These are phyloP conservation scores for Lepiota venenata DNA, from an alignment of 768 basidiomycete genomes.

Conservation along the genomic window DNA sequence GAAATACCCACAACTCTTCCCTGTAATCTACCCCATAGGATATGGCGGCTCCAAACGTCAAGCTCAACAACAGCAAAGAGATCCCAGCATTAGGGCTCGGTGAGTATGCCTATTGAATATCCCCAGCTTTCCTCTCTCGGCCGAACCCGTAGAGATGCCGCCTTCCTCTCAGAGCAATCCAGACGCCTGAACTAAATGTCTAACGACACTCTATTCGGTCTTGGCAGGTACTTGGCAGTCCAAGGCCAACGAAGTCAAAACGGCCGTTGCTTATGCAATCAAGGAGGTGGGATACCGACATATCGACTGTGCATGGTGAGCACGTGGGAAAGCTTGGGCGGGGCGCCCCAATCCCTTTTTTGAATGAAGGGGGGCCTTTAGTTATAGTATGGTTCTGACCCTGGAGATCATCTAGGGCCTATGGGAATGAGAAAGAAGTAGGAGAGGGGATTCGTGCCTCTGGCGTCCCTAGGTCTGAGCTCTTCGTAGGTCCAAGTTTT, in stretches of 20 bases:
- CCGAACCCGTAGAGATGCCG: slow-evolving; percentile 15
- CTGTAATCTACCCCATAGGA: too few species aligned
- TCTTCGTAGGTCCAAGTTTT: slow-evolving; percentile 34
- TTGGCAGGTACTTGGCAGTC: slow-evolving; percentile 77
- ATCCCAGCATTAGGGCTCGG: slow-evolving; percentile 63
- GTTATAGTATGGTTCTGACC: slow-evolving; percentile 16
- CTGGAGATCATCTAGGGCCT: slow-evolving; percentile 38
- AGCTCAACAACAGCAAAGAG: slow-evolving; percentile 56
- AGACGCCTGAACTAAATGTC: slow-evolving; percentile 8
- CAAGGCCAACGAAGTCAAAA: slow-evolving; percentile 63
- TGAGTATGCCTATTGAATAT: slow-evolving; percentile 21
- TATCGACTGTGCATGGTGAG: slow-evolving; percentile 63
- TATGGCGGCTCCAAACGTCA: slow-evolving; percentile 35
- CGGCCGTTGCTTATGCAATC: slow-evolving; percentile 73
- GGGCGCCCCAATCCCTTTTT: not conserved
- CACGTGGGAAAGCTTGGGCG: slow-evolving; percentile 9
- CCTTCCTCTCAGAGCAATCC: not conserved
- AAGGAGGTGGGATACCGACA: slow-evolving; percentile 74
- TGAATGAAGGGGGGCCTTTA: not conserved
- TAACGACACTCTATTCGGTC: not conserved
- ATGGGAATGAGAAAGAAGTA: slow-evolving; percentile 80
- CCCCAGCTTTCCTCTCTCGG: not conserved
- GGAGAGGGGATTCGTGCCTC: slow-evolving; percentile 76
- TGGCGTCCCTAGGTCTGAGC: slow-evolving; percentile 72
- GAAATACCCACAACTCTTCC: too few species aligned